phyloP scores from a whole-genome alignment of 768 basidiomycete species.

The Hydnomerulius pinastri region DNA sequence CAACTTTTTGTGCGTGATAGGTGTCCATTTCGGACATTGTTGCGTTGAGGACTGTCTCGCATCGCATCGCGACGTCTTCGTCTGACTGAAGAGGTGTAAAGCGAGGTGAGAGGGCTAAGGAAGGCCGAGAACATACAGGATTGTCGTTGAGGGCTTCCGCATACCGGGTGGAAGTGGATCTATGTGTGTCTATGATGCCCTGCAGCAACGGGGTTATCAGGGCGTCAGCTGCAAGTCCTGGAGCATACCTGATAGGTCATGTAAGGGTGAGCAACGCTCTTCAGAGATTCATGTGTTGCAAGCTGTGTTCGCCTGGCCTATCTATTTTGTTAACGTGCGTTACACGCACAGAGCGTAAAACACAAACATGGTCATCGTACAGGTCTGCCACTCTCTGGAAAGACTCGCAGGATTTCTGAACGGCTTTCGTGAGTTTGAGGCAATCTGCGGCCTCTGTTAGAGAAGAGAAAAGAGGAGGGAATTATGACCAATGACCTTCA shows the following conservation, averaged over 20 bases:
- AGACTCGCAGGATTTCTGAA: constrained; percentile 74
- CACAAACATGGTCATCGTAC: constrained; percentile 74
- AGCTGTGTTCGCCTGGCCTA: constrained; percentile 77
- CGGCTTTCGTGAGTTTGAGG: constrained; percentile 72
- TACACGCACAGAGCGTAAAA: not conserved
- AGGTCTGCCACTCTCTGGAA: constrained; percentile 75
- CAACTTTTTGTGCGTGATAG: constrained; percentile 71
- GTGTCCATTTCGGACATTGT: constrained; percentile 89
- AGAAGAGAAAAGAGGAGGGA: not conserved
- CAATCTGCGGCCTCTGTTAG: constrained; percentile 50
- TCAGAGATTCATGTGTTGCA: constrained; percentile 73
- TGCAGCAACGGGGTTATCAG: constrained; percentile 26
- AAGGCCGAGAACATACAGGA: constrained; percentile 30
- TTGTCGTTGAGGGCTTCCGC: constrained; percentile 47
- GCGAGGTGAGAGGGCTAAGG: not conserved
- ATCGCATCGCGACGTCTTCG: constrained; percentile 69
- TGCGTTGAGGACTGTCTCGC: constrained; percentile 85
- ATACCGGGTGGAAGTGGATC: constrained; percentile 67
- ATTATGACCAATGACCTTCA: constrained; percentile 44
- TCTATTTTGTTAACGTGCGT: constrained; percentile 3
- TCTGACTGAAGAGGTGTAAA: constrained; percentile 44
- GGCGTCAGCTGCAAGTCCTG: not conserved
- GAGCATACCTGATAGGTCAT: constrained; percentile 62
- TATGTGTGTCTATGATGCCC: constrained; percentile 77
- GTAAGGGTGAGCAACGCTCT: constrained; percentile 75